Percentiles rank a stretch among this genome's conserved stretches.
Conservation (phyloP, 306 rosid species). For the Trichosanthes truncata region DNA sequence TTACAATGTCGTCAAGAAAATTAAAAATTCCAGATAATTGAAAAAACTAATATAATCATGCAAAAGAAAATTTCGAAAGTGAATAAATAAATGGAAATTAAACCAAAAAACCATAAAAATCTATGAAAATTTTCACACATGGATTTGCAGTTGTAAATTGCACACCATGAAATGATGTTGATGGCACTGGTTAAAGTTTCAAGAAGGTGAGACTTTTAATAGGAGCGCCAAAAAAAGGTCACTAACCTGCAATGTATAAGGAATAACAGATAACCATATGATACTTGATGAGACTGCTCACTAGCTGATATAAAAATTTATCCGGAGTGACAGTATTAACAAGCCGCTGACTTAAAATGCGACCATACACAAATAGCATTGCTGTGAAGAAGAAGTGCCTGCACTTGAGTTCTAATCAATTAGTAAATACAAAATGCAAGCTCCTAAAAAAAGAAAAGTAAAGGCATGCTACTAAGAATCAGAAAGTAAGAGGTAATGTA, state of each 20-base stretch:
- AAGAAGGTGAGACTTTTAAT: background rate
- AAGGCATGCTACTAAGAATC: background rate
- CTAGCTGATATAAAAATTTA: constrained; percentile 60
- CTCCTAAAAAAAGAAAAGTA: background rate
- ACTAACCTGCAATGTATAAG: constrained; percentile 74
- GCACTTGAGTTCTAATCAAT: constrained; percentile 13
- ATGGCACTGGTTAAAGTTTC: background rate
- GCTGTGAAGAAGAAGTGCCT: constrained; percentile 99
- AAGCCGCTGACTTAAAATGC: constrained; percentile 82
- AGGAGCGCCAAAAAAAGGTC: background rate
- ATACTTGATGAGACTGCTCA: constrained; percentile 79
- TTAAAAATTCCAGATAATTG: background rate
- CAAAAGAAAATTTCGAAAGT: background rate
- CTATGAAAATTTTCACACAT: background rate
- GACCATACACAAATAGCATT: constrained; percentile 93
- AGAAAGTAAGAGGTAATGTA: background rate
- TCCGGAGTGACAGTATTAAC: constrained; percentile 82
- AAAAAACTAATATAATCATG: background rate
- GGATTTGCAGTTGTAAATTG: background rate
- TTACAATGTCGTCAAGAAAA: background rate
- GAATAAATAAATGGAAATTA: background rate
- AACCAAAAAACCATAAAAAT: background rate
- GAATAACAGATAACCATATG: constrained; percentile 92
- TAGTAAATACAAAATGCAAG: background rate
- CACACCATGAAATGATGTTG: background rate